Conservation (phyloP, 164 flowering plant genomes). For the Sedum album region DNA sequence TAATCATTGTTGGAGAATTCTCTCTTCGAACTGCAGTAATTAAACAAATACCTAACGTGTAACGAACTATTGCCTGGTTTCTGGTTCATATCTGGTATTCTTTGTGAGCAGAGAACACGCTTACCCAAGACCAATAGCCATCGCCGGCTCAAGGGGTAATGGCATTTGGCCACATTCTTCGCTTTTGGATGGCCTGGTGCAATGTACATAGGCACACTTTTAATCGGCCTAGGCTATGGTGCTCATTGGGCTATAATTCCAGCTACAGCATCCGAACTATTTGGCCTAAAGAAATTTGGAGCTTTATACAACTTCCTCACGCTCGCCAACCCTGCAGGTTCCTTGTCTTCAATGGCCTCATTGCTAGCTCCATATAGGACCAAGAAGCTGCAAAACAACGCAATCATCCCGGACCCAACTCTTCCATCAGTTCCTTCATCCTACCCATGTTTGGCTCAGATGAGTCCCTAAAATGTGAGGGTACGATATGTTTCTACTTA, state of each 20-base stretch:
- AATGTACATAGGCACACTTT: conserved; percentile 48
- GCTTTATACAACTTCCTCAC: conserved; percentile 69
- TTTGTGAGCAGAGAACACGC: conserved; percentile 4
- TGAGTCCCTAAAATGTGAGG: conserved; percentile 25
- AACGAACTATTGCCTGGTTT: too few species aligned
- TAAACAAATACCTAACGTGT: too few species aligned
- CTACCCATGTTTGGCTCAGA: conserved; percentile 3
- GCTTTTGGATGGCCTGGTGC: conserved; percentile 64
- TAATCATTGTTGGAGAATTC: too few species aligned
- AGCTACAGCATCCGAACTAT: conserved; percentile 60
- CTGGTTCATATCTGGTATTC: background rate
- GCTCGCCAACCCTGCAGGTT: conserved; percentile 60
- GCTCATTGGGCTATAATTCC: conserved; percentile 83
- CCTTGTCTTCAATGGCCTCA: conserved; percentile 53
- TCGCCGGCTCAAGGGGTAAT: conserved; percentile 47
- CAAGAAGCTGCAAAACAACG: conserved; percentile 20
- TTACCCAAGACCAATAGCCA: conserved; percentile 51
- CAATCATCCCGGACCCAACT: background rate
- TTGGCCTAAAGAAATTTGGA: conserved; percentile 57
- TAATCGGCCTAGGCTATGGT: conserved; percentile 77
- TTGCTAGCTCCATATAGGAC: conserved; percentile 63
- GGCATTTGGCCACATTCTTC: conserved; percentile 53
- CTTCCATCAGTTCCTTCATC: background rate
- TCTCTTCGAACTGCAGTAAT: background rate
- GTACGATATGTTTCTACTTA: conserved; percentile 32